phyloP scores from a whole-genome alignment of 2,329 filamentous ascomycete genomes.

The Bipolaris cookei region DNA sequence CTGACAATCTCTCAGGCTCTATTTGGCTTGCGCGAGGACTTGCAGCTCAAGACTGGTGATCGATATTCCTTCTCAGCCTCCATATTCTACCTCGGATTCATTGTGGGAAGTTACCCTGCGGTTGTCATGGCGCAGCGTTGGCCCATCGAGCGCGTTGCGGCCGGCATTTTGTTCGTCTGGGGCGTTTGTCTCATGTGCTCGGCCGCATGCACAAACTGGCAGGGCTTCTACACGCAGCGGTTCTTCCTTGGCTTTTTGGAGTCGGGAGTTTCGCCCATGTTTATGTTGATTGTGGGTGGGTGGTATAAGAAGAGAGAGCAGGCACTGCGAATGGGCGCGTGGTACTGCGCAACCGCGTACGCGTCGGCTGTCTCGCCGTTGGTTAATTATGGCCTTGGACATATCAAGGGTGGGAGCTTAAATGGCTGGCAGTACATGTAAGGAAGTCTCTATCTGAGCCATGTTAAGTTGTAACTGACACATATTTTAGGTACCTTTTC shows the following conservation, averaged over 20 bases:
- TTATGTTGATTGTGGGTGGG: neutral
- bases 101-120: neutral
- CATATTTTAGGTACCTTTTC: neutral
- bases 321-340: neutral
- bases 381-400: neutral
- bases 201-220: neutral
- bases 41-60: neutral
- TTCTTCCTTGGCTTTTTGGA: neutral
- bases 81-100: neutral
- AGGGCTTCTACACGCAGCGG: neutral
- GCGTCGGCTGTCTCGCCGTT: neutral
- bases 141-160: neutral
- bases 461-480: neutral
- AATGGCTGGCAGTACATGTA: neutral
- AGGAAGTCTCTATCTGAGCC: neutral
- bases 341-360: neutral
- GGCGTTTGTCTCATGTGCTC: neutral
- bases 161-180: neutral
- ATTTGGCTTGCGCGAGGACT: neutral
- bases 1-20: neutral
- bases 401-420: neutral
- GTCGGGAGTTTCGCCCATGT: neutral
- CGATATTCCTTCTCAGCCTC: neutral
- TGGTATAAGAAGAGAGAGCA: conserved; percentile 1
- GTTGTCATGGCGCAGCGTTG: neutral